These are phyloP conservation scores for Schwanniomyces occidentalis DNA, from an alignment of 805 yeast genomes.

Conservation along the genomic window DNA sequence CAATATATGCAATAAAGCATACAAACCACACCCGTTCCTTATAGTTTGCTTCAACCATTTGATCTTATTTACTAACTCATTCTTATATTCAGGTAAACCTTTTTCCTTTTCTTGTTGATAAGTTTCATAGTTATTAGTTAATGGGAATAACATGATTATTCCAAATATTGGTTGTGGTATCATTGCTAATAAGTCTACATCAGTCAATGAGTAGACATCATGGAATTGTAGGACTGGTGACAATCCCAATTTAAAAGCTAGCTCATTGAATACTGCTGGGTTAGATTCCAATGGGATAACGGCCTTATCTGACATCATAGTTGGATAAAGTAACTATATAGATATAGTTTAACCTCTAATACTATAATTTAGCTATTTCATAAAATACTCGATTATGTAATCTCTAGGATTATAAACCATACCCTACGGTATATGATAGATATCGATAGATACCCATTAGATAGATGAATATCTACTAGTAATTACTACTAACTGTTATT, in stretches of 20 bases:
- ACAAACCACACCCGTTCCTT: constrained; percentile 89
- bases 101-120: constrained; percentile 45
- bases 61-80: constrained; percentile 34
- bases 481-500: too few relatives aligned
- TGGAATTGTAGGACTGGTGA: constrained; percentile 59
- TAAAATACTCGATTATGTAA: too few relatives aligned
- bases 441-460: too few relatives aligned
- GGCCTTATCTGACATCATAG: constrained; percentile 14
- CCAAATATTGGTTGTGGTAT: constrained; percentile 81
- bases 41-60: constrained; percentile 87
- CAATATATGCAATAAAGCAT: constrained; percentile 72
- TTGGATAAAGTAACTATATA: too few relatives aligned
- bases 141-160: constrained; percentile 78
- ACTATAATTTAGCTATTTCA: too few relatives aligned
- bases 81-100: constrained; percentile 13
- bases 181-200: constrained; percentile 75
- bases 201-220: constrained; percentile 85
- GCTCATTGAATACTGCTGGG: constrained; percentile 75
- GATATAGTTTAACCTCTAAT: too few relatives aligned
- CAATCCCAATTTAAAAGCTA: constrained; percentile 70
- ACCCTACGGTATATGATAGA: too few relatives aligned
- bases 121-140: constrained; percentile 60
- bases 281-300: constrained; percentile 90
- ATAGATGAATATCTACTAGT: too few relatives aligned
- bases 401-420: too few relatives aligned